A percentile compares a stretch with the other conserved stretches of the same genome.
These are phyloP conservation scores for Trichoderma simmonsii DNA, from an alignment of 2,329 filamentous ascomycete genomes.

Conservation along the genomic window DNA sequence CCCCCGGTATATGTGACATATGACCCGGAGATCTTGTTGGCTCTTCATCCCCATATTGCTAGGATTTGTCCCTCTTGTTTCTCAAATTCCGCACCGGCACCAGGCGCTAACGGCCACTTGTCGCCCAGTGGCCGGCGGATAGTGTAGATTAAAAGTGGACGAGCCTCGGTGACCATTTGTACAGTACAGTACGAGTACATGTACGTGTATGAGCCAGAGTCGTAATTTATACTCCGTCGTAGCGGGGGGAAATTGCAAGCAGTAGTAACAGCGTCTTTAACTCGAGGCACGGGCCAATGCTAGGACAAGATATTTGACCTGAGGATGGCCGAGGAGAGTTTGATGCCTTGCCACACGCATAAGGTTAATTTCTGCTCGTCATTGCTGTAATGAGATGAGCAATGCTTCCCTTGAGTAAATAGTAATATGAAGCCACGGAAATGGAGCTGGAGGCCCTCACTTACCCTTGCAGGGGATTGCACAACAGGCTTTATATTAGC, in stretches of 20 bases:
- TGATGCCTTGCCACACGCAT: background rate
- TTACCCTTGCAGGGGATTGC: background rate
- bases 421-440: background rate
- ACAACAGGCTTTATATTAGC: background rate
- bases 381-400: background rate
- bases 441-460: background rate
- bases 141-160: constrained; percentile 3
- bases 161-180: background rate
- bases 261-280: background rate
- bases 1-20: constrained; percentile 15
- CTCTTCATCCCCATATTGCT: background rate
- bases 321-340: background rate
- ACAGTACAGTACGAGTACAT: background rate
- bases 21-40: constrained; percentile 17
- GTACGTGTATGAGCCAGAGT: background rate
- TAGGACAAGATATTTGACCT: background rate
- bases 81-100: background rate
- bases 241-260: background rate
- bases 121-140: background rate
- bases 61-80: background rate
- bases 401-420: background rate
- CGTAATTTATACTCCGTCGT: background rate
- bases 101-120: constrained; percentile 1
- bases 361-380: background rate
- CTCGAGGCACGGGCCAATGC: constrained; percentile 3